A percentile compares a stretch with the other conserved stretches of the same genome.
Conservation (phyloP, 1,139 yeast genomes). For the Blastobotrys serpentis region DNA sequence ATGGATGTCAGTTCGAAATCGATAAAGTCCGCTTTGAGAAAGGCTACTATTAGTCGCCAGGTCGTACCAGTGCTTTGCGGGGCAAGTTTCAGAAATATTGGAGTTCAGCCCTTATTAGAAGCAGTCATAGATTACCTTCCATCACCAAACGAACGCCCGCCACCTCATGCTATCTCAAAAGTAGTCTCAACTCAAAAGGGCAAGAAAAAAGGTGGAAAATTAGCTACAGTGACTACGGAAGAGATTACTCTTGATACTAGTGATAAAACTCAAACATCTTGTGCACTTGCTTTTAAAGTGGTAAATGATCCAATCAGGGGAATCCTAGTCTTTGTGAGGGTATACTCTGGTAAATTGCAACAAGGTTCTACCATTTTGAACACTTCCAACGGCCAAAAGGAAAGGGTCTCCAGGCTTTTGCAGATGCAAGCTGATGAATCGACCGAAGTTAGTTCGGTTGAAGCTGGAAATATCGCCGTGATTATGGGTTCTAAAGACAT, state of each 20-base stretch:
- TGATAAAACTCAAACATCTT: conserved; percentile 57
- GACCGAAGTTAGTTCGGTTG: conserved; percentile 60
- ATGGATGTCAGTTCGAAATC: conserved; percentile 51
- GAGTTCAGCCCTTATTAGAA: conserved; percentile 92
- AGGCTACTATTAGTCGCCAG: conserved; percentile 55
- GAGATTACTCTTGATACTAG: conserved; percentile 52
- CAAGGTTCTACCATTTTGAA: conserved; percentile 64
- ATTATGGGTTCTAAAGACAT: conserved; percentile 73
- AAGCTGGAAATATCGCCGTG: conserved; percentile 88
- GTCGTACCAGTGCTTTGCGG: conserved; percentile 89
- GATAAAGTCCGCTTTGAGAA: conserved; percentile 58
- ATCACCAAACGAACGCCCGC: conserved; percentile 63
- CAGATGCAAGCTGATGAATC: conserved; percentile 90
- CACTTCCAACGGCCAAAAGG: conserved; percentile 65
- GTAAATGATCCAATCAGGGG: conserved; percentile 79
- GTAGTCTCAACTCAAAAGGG: not conserved
- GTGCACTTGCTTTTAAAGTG: conserved; percentile 91
- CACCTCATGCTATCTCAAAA: conserved; percentile 49
- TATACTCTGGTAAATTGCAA: conserved; percentile 74
- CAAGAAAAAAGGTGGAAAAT: conserved; percentile 17
- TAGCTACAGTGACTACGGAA: conserved; percentile 26
- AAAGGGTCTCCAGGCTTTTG: conserved; percentile 65
- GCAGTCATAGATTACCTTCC: conserved; percentile 78
- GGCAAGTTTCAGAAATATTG: conserved; percentile 86
- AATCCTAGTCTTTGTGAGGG: conserved; percentile 79